Evolutionary conservation across 176 grass and related monocot genomes (phyloP).

Genomic region (maize (Zea mays)): Zm-B73-REFERENCE-NAM-5.0 NC_050096.1:10928501-10929000

Average conservation of each 20-base stretch:
- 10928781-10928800: background rate
- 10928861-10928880: too few relatives aligned
- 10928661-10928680: background rate
- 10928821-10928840: too few relatives aligned
- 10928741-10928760: conserved; percentile 32
- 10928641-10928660: too few relatives aligned
- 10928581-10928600: background rate
- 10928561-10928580: background rate
- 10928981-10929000: conserved; percentile 5
- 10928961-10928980: too few relatives aligned
- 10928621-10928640: background rate
- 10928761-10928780: conserved; percentile 25
- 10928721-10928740: background rate
- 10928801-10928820: too few relatives aligned
- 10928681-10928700: conserved; percentile 32
- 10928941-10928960: too few relatives aligned
- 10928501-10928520: background rate
- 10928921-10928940: too few relatives aligned
- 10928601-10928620: background rate
- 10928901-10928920: too few relatives aligned
- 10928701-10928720: too few relatives aligned
- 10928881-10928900: too few relatives aligned
- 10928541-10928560: background rate
- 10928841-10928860: too few relatives aligned
- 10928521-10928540: background rate